Conservation (phyloP, 495 filamentous ascomycete species). For the Aspergillus olivimuriae region DNA sequence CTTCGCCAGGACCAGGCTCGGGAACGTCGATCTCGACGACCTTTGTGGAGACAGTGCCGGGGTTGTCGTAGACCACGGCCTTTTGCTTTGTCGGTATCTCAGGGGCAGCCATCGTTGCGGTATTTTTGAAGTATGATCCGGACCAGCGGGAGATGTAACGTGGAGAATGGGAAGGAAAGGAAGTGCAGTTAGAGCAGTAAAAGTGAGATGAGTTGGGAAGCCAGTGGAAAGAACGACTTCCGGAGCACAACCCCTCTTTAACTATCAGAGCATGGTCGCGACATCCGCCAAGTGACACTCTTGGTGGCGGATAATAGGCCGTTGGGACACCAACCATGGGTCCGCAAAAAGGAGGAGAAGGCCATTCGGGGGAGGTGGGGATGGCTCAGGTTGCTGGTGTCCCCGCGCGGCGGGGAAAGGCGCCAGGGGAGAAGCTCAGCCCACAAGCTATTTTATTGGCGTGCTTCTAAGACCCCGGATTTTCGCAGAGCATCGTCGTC, state of each 20-base stretch:
- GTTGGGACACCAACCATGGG: neutral
- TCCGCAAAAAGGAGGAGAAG: neutral
- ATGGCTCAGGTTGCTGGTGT: no score
- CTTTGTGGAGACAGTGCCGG: constrained; percentile 62
- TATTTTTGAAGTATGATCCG: neutral
- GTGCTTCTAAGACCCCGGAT: no score
- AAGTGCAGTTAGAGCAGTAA: no score
- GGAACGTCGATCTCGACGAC: constrained; percentile 61
- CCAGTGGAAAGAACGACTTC: neutral
- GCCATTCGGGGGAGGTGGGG: neutral
- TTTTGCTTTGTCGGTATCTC: constrained; percentile 59
- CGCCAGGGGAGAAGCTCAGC: no score
- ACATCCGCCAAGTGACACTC: neutral
- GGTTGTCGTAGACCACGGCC: constrained; percentile 63
- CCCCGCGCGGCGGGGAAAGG: no score
- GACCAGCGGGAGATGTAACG: neutral
- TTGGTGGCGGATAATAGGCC: neutral
- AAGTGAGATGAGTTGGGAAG: neutral
- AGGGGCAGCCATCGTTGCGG: constrained; percentile 18
- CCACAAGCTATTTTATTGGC: no score
- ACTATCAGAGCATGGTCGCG: neutral
- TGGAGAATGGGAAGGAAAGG: neutral
- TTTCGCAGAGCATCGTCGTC: no score
- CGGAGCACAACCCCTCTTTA: neutral
- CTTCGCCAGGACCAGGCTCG: constrained; percentile 56